Base-by-base conservation (phyloP, 116 monocot genomes). In the Iris pallida region DNA sequence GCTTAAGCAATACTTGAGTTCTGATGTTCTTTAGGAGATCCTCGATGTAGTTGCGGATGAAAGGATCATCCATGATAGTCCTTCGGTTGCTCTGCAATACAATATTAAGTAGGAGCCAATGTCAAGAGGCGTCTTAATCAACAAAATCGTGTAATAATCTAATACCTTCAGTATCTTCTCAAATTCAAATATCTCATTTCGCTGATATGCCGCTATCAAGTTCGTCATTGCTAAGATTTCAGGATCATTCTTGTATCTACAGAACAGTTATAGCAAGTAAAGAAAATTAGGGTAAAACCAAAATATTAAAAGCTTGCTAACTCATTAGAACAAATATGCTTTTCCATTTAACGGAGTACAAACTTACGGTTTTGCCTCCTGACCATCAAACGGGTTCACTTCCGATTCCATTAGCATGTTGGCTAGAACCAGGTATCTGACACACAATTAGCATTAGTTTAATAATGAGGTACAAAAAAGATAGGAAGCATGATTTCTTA, bases 181-280 rank as follows among this genome's bases (percentile, higher is more conserved):
- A 76, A 95, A 95, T 45, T 95, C 95, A 30, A 88, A 72, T 44
- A 95, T 95, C 69, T 95, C 95, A 79, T 95, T 95, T 51, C 86
- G 75, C 72, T 95, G 95, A 69, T 84, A 91, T 41, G 95, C 91
- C 59, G 95, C 91, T 51, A 95, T 91, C 42, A 95, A 76, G 75
- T 95, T 95, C 64, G 95, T 95, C 95, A 95, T 95, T 41, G 95
- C 95, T 57, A 95, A 78, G 66, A 95, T 95, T 71, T 95, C 95
- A 45, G 95, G 95, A 60, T 95, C 95, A 62, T 95, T 95, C 66
- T 95, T 95, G 70, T 95, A 95, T 20, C 95, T 95, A 71, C 65
- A 65, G 7, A 70, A 75, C 47, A 17, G 13, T 15, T 51, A 7
- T 9, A 9, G 49, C 13, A 51, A 51, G 49, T 9, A 51, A 51